A percentile compares a stretch with the other conserved stretches of the same genome.
Evolutionary conservation across 371 early-diverging fungal genomes (phyloP).

Genomic region (Actinomortierella wolfii): DNA sequence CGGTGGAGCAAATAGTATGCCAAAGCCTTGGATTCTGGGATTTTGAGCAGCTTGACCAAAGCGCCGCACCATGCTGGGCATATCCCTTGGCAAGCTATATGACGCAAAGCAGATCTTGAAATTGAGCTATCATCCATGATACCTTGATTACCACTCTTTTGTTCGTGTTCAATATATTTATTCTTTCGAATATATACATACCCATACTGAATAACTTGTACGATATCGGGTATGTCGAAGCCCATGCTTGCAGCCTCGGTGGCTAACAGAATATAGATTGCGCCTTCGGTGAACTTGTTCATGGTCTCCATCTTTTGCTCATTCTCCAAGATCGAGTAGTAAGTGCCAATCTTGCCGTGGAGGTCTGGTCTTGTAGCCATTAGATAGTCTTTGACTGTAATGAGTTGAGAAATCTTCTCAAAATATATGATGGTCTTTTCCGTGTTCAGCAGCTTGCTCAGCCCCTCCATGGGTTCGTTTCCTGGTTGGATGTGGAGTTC

Average conservation of each 20-base stretch:
- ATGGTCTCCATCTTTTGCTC: background rate
- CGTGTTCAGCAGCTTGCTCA: slow-evolving; percentile 7
- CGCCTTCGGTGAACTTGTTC: slow-evolving; percentile 2
- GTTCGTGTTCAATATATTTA: no score
- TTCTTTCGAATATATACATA: background rate
- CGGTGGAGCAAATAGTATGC: slow-evolving; percentile 8
- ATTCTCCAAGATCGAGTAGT: slow-evolving; percentile 5
- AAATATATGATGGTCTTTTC: slow-evolving; percentile 16
- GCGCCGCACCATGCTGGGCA: slow-evolving; percentile 8
- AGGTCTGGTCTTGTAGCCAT: background rate
- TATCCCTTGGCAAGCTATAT: slow-evolving; percentile 13
- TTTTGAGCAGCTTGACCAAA: slow-evolving; percentile 12
- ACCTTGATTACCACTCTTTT: background rate
- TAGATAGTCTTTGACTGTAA: background rate
- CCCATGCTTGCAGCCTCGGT: no score
- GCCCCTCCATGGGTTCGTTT: slow-evolving; percentile 9
- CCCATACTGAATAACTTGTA: no score
- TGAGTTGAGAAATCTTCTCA: slow-evolving; percentile 7
- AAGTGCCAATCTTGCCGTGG: slow-evolving; percentile 1
- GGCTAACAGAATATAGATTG: background rate
- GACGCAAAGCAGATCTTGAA: background rate
- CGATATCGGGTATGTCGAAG: no score
- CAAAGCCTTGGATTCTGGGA: slow-evolving; percentile 9
- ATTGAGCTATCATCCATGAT: background rate
- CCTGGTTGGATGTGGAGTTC: slow-evolving; percentile 12